These are phyloP conservation scores for Metschnikowia gelsemii DNA, from an alignment of 805 yeast genomes.

Conservation along the genomic window DNA sequence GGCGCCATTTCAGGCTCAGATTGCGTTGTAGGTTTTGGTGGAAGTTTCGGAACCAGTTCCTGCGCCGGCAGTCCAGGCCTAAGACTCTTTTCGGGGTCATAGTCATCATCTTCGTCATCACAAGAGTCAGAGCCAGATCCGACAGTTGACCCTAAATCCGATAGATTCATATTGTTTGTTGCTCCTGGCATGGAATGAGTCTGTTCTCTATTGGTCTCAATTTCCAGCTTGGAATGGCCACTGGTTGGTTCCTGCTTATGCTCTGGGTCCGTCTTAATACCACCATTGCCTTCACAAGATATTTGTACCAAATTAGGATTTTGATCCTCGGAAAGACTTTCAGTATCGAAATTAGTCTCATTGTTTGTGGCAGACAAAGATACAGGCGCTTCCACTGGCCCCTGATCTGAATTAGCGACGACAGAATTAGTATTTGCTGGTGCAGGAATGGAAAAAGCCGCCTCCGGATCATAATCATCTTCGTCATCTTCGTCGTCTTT, in stretches of 20 bases:
- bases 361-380: background rate
- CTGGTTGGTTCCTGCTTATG: no score
- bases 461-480: constrained; percentile 20
- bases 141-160: background rate
- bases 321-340: background rate
- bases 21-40: constrained; percentile 18
- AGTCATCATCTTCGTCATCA: constrained; percentile 30
- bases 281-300: background rate
- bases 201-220: no score
- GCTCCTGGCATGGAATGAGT: no score
- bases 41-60: constrained; percentile 4
- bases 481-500: constrained; percentile 10
- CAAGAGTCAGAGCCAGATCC: constrained; percentile 1
- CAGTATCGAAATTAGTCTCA: background rate
- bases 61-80: background rate
- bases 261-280: no score
- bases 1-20: constrained; percentile 16
- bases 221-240: no score
- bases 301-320: background rate
- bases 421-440: background rate
- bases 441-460: constrained; percentile 1
- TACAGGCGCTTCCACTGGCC: background rate
- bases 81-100: constrained; percentile 28
- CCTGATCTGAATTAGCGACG: background rate
- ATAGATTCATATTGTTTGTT: no score